Evolutionary conservation across 176 grass and related monocot genomes (phyloP).

Genomic region (Elymus sibiricus): DNA sequence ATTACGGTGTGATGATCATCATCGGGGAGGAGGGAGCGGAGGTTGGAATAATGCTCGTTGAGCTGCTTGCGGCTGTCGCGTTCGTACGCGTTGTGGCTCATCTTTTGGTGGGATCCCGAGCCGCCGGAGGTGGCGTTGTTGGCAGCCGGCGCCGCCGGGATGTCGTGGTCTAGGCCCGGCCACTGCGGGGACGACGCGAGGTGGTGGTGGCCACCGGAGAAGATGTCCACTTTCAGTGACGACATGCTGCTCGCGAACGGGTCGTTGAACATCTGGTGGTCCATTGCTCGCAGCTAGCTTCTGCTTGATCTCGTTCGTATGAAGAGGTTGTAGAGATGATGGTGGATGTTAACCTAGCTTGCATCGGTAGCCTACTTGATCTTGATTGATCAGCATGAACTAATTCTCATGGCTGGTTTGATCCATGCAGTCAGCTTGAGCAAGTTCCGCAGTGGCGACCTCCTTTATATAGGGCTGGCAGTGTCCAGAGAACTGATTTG

Average conservation of each 20-base stretch:
- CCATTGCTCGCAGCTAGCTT: slow-evolving; percentile 20
- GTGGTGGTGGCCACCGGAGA: slow-evolving; percentile 4
- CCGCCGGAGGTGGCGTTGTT: slow-evolving; percentile 11
- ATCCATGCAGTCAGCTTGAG: not conserved
- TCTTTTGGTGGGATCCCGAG: slow-evolving; percentile 45
- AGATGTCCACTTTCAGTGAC: slow-evolving; percentile 42
- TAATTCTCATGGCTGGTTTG: not conserved
- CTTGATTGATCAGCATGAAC: not conserved
- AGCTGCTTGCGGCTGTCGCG: slow-evolving; percentile 91
- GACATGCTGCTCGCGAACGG: slow-evolving; percentile 49
- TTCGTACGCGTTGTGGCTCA: slow-evolving; percentile 89
- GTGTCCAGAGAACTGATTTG: not conserved
- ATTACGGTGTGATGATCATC: slow-evolving; percentile 58
- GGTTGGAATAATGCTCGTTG: slow-evolving; percentile 74
- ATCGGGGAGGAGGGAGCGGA: slow-evolving; percentile 67
- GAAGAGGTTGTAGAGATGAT: not conserved
- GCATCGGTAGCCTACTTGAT: not conserved
- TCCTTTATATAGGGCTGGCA: slow-evolving; percentile 21
- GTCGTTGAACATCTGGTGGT: slow-evolving; percentile 32
- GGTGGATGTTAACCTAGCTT: not conserved
- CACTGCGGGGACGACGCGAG: not conserved
- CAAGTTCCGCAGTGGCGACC: not conserved
- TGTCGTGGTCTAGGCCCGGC: slow-evolving; percentile 32
- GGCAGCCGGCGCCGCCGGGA: slow-evolving; percentile 20
- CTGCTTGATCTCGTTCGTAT: not conserved